Evolutionary conservation across 1,284 basidiomycete species (phyloP).

Genomic region (Ganoderma multipileum): DNA sequence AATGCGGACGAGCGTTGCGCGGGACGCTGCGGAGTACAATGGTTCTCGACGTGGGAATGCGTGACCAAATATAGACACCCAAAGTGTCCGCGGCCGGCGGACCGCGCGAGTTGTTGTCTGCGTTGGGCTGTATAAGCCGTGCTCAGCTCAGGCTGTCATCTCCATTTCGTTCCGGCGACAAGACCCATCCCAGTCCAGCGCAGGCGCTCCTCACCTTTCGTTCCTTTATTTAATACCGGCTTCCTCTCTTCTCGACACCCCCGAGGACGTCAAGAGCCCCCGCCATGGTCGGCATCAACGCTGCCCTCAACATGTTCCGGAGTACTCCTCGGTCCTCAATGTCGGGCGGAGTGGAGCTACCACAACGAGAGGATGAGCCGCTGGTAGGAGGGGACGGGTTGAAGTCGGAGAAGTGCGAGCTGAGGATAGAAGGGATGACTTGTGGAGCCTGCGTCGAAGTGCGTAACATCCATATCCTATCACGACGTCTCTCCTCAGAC

Average conservation of each 20-base stretch:
- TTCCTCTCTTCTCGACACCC: slow-evolving; percentile 9
- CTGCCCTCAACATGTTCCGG: slow-evolving; percentile 31
- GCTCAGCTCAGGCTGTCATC: slow-evolving; percentile 6
- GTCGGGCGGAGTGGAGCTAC: slow-evolving; percentile 41
- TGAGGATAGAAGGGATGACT: slow-evolving; percentile 91
- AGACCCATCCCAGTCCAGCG: slow-evolving; percentile 22
- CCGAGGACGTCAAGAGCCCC: slow-evolving; percentile 22
- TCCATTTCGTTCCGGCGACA: not conserved
- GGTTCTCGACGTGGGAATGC: not conserved
- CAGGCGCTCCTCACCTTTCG: slow-evolving; percentile 31
- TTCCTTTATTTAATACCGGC: slow-evolving; percentile 27
- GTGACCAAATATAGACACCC: not conserved
- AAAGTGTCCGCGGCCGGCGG: not conserved
- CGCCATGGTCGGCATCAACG: slow-evolving; percentile 31
- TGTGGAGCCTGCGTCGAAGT: slow-evolving; percentile 92
- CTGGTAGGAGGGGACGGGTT: slow-evolving; percentile 38
- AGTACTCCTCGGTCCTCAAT: slow-evolving; percentile 16
- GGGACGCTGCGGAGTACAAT: not conserved
- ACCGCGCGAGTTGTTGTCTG: slow-evolving; percentile 1
- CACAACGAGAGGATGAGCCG: slow-evolving; percentile 44
- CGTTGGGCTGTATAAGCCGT: not conserved
- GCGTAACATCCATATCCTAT: slow-evolving; percentile 32
- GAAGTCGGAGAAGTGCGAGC: slow-evolving; percentile 61
- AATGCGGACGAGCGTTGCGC: not conserved
- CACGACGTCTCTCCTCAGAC: not conserved